Base-by-base conservation (phyloP, 2,329 filamentous ascomycete species). In the Arthrobotrys sphaeroides region DNA sequence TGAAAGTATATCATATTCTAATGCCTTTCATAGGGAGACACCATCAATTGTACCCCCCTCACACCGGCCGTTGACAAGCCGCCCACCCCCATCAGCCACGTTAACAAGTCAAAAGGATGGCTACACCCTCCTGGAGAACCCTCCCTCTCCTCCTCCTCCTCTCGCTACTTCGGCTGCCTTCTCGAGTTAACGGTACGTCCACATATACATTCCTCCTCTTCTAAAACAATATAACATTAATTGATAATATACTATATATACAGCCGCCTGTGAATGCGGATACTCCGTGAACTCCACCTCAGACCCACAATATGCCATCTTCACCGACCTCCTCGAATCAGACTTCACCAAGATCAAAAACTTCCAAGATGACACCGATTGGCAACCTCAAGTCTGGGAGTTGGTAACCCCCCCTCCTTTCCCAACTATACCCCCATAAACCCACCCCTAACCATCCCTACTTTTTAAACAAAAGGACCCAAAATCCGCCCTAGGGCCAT, bases 311-410 rank as follows among this genome's bases (percentile, higher is more conserved):
- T 79, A 82, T 51, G 82, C 84, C 42, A 80, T 90, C 61, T 93
- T 91, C 81, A 92, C 90, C 1, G 88, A 93, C 73, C 80, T 89
- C 9, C 82, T 92, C 60, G 91, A 93, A 80, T 90, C 90, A 18
- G 89, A 94, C 82, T 94, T 94, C 80, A 83, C 88, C 2, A 87
- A 87, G 73, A 80, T 87, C 38, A 78, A 83, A 7, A 81, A 86
- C 66, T 82, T 88, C 51, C 82, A 84, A 13, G 79, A 83, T 3
- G 84, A 88, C 78, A 83, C 86, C 1, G 70, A 89, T 77, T 94
- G 91, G 91, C 81, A 83, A 24, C 84, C 86, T 12, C 91, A 93
- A 81, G 84, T 85, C 26, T 94, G 91, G 83, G 89, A 89, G 79
- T 85, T 90, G 31, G 70, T 74, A 42, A 4, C 12, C 16, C 5